Percentiles rank a stretch among this genome's conserved stretches.
These are phyloP conservation scores for Calonectria montana DNA, from an alignment of 2,329 filamentous ascomycete genomes.

Conservation along the genomic window DNA sequence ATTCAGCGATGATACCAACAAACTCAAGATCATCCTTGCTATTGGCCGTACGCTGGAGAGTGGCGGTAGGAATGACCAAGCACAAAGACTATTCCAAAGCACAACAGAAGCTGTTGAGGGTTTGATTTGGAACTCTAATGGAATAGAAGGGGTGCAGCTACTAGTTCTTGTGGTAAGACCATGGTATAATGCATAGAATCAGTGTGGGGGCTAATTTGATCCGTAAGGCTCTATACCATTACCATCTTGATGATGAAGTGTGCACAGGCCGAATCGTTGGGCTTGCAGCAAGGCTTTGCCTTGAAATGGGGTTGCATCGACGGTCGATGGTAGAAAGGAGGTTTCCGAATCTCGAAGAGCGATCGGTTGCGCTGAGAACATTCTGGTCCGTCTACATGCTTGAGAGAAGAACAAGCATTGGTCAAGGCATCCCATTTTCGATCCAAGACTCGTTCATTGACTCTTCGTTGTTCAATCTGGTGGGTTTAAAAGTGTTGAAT, in stretches of 20 bases:
- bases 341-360: neutral
- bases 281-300: constrained; percentile 10
- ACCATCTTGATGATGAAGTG: constrained; percentile 13
- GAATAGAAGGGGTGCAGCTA: neutral
- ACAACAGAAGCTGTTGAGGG: constrained; percentile 8
- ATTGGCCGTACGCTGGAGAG: constrained; percentile 5
- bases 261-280: constrained; percentile 5
- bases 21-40: constrained; percentile 13
- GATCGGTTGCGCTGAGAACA: neutral
- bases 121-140: constrained; percentile 6
- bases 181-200: neutral
- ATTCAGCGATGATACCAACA: constrained; percentile 16
- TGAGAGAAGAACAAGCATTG: constrained; percentile 15
- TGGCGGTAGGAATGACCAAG: constrained; percentile 5
- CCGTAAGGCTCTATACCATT: neutral
- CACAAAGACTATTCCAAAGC: constrained; percentile 12
- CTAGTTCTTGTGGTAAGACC: constrained; percentile 5
- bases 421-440: constrained; percentile 7
- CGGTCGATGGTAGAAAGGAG: neutral
- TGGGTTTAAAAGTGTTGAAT: neutral
- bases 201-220: neutral
- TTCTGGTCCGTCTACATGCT: constrained; percentile 23
- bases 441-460: constrained; percentile 18
- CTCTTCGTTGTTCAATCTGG: constrained; percentile 2
- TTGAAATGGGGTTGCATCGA: constrained; percentile 15